Evolutionary conservation across 495 filamentous ascomycete species (phyloP).

Genomic region (Daldinia grandis): DNA sequence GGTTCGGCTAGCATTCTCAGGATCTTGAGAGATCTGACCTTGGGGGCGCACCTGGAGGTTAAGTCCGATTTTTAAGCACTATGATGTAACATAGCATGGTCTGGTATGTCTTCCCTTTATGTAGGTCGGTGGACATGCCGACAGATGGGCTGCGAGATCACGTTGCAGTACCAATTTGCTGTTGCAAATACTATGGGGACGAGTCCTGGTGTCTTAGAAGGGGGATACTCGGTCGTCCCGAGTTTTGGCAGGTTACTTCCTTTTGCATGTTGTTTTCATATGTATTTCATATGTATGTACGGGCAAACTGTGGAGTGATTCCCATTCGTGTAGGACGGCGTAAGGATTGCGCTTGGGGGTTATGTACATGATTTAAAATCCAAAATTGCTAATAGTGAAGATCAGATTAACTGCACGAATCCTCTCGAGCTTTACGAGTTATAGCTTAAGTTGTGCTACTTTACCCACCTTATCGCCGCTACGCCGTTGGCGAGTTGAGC

Average conservation of each 20-base stretch:
- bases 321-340: neutral
- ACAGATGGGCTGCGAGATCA: slow-evolving; percentile 27
- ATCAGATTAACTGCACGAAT: neutral
- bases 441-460: neutral
- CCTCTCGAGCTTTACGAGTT: neutral
- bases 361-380: neutral
- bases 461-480: neutral
- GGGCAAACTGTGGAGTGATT: neutral
- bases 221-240: slow-evolving; percentile 26
- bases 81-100: slow-evolving; percentile 8
- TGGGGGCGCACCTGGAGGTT: slow-evolving; percentile 13
- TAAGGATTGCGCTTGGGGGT: neutral
- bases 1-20: slow-evolving; percentile 31
- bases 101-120: neutral
- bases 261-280: neutral
- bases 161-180: slow-evolving; percentile 11
- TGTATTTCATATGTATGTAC: no score
- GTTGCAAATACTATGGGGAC: slow-evolving; percentile 8
- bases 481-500: neutral
- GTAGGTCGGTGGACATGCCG: slow-evolving; percentile 15
- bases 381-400: neutral
- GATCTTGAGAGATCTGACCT: slow-evolving; percentile 37
- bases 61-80: slow-evolving; percentile 23
- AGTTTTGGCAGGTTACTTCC: neutral
- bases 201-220: neutral